phyloP scores from a whole-genome alignment of 345 rosid species.

The Salix purpurea region DNA sequence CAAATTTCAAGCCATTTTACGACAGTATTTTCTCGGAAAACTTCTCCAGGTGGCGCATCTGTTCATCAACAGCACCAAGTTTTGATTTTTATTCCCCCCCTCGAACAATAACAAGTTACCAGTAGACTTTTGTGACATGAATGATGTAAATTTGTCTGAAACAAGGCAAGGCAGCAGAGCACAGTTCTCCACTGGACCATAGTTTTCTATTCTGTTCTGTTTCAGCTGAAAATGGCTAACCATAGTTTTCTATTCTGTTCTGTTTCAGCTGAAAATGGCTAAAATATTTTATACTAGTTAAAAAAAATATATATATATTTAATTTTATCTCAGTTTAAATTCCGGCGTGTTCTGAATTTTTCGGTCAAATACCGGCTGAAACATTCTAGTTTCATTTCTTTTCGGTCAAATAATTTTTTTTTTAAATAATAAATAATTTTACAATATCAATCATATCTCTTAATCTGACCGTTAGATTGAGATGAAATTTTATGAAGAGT shows the following conservation, averaged over 20 bases:
- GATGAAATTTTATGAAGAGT: too few relatives aligned
- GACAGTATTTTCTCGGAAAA: background rate
- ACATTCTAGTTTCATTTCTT: rapidly evolving
- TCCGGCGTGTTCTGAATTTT: rapidly evolving
- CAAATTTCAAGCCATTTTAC: background rate
- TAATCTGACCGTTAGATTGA: too few relatives aligned
- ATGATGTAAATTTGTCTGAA: background rate
- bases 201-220: too few relatives aligned
- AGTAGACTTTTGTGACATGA: background rate
- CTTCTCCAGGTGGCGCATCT: background rate
- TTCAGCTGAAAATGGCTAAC: rapidly evolving
- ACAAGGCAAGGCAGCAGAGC: background rate
- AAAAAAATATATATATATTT: too few relatives aligned
- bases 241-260: too few relatives aligned
- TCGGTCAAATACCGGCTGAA: too few relatives aligned
- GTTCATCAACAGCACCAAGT: background rate
- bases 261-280: rapidly evolving
- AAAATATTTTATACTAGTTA: rapidly evolving
- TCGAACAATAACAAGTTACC: background rate
- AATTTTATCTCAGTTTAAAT: too few relatives aligned
- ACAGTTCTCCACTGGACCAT: background rate
- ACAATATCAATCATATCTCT: too few relatives aligned
- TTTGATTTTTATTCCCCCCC: too few relatives aligned
- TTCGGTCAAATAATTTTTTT: too few relatives aligned
- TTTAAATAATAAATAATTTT: too few relatives aligned